A percentile compares a stretch with the other conserved stretches of the same genome.
Conservation (phyloP, 2,329 filamentous ascomycete species). For the Diaporthe capsici region DNA sequence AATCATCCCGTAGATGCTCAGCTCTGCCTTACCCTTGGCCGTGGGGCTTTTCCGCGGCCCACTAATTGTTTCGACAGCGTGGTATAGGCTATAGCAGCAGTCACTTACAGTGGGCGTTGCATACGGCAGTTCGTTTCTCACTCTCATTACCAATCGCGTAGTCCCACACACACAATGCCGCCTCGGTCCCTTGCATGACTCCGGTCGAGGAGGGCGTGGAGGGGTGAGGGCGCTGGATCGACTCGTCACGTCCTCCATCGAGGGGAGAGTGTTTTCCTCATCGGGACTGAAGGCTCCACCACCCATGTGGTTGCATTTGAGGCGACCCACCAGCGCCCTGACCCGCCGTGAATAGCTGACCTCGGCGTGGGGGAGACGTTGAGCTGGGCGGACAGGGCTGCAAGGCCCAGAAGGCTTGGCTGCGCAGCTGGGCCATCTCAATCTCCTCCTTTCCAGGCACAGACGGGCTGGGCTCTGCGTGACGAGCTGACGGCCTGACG, state of each 20-base stretch:
- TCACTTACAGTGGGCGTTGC: neutral
- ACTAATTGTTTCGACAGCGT: constrained; percentile 13
- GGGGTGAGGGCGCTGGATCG: neutral
- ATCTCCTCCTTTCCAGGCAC: constrained; percentile 7
- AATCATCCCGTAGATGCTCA: neutral
- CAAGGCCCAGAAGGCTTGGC: constrained; percentile 18
- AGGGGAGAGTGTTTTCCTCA: neutral
- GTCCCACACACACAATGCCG: neutral
- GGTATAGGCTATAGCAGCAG: constrained; percentile 7
- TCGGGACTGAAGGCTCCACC: neutral
- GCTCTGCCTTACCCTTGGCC: neutral
- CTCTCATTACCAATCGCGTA: neutral
- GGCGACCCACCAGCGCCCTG: neutral
- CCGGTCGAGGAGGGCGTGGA: neutral
- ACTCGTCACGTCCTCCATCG: neutral
- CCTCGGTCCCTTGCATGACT: constrained; percentile 2
- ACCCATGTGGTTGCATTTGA: constrained; percentile 13
- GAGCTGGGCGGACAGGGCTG: constrained; percentile 9
- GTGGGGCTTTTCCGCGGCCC: neutral
- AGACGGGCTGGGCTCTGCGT: neutral
- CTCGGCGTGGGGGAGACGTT: constrained; percentile 20
- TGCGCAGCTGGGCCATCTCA: neutral
- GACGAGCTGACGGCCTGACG: neutral
- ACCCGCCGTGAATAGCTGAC: neutral
- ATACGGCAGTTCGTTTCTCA: constrained; percentile 27